A percentile compares a stretch with the other conserved stretches of the same genome.
Evolutionary conservation across 495 filamentous ascomycete species (phyloP).

Genomic region (Lasiosphaeris hirsuta): DNA sequence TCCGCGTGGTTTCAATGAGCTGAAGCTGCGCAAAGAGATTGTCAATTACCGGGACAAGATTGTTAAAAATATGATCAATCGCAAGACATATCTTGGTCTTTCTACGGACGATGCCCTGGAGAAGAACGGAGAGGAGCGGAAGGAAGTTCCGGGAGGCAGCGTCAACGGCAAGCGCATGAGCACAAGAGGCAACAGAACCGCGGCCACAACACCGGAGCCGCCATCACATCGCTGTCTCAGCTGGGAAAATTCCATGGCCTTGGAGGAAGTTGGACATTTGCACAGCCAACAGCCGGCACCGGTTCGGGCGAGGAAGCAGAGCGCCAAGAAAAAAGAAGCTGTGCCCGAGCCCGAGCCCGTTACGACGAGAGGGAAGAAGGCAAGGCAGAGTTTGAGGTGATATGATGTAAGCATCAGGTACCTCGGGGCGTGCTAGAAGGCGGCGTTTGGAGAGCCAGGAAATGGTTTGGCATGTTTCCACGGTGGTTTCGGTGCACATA

Average conservation of each 20-base stretch:
- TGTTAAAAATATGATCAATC: conserved; percentile 70
- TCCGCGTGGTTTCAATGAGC: conserved; percentile 73
- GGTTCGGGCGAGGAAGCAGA: conserved; percentile 56
- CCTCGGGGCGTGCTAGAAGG: too few species aligned
- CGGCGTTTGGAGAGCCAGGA: too few species aligned
- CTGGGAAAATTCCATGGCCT: conserved; percentile 78
- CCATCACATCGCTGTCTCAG: conserved; percentile 65
- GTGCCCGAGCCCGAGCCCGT: conserved; percentile 16
- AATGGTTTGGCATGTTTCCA: too few species aligned
- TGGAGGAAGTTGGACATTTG: conserved; percentile 73
- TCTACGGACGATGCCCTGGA: conserved; percentile 37
- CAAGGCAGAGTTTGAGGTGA: conserved; percentile 9
- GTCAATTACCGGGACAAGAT: conserved; percentile 74
- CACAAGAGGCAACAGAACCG: conserved; percentile 64
- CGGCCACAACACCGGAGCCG: conserved; percentile 51
- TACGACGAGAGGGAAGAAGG: conserved; percentile 22
- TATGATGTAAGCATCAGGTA: neutral
- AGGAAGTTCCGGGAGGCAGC: conserved; percentile 25
- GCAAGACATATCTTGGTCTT: conserved; percentile 63
- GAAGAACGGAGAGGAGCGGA: conserved; percentile 54
- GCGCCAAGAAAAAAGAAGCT: conserved; percentile 30
- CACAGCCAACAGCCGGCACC: conserved; percentile 75
- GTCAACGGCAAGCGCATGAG: conserved; percentile 59
- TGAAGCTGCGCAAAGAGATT: conserved; percentile 82
- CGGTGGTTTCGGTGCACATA: too few species aligned